phyloP scores from a whole-genome alignment of 768 basidiomycete species.

The Leccinum truebloodii region DNA sequence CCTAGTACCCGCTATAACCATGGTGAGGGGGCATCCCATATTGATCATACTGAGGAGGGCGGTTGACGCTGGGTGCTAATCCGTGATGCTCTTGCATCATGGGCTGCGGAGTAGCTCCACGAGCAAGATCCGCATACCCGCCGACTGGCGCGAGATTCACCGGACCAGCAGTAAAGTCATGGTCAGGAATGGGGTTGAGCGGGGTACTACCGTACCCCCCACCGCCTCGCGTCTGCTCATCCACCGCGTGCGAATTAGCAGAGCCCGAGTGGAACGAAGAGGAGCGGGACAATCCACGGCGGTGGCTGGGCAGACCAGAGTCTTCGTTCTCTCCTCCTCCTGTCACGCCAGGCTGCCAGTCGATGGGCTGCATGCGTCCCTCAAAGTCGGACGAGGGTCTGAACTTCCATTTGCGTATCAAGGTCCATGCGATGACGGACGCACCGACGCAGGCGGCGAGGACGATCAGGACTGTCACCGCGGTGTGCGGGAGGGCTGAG shows the following conservation, averaged over 20 bases:
- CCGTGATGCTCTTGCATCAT: slow-evolving; percentile 42
- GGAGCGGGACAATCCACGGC: slow-evolving; percentile 53
- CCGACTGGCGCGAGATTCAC: slow-evolving; percentile 63
- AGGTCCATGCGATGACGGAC: slow-evolving; percentile 77
- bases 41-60: slow-evolving; percentile 51
- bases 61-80: slow-evolving; percentile 44
- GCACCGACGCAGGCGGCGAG: slow-evolving; percentile 69
- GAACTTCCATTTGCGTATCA: slow-evolving; percentile 93
- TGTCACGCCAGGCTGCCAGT: slow-evolving; percentile 70
- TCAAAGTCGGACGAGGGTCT: slow-evolving; percentile 79
- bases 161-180: slow-evolving; percentile 74
- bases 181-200: slow-evolving; percentile 58
- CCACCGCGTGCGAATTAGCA: slow-evolving; percentile 36
- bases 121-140: slow-evolving; percentile 80
- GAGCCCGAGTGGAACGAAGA: slow-evolving; percentile 70
- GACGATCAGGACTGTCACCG: slow-evolving; percentile 64
- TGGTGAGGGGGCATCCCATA: slow-evolving; percentile 64
- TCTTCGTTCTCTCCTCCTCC: slow-evolving; percentile 39
- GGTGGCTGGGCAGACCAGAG: slow-evolving; percentile 45
- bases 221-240: slow-evolving; percentile 34
- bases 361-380: slow-evolving; percentile 82
- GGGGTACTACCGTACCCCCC: slow-evolving; percentile 28
- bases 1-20: slow-evolving; percentile 31
- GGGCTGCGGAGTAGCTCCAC: slow-evolving; percentile 71
- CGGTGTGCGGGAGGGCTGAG: slow-evolving; percentile 44